Conservation (phyloP, 164 flowering plant species). For the Vitis riparia region DNA sequence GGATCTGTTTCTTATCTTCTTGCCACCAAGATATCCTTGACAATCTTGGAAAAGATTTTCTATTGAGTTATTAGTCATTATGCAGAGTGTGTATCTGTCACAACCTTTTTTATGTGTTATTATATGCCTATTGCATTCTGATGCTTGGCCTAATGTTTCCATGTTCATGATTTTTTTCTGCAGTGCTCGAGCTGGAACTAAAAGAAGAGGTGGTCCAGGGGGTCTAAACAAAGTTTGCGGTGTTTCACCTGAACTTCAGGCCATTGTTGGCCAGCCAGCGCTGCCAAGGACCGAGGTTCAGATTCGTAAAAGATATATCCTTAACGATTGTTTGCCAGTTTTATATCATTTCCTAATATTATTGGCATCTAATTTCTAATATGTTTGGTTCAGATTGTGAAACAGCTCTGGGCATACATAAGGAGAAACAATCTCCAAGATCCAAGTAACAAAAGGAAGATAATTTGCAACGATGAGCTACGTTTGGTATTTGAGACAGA, state of each 20-base stretch:
- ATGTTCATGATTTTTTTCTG: slow-evolving; percentile 11
- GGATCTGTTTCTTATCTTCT: too few species aligned
- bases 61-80: too few species aligned
- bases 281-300: slow-evolving; percentile 90
- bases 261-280: slow-evolving; percentile 81
- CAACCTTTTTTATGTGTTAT: too few species aligned
- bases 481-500: slow-evolving; percentile 90
- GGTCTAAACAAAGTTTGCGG: slow-evolving; percentile 92
- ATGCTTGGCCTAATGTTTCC: not conserved
- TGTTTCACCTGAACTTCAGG: slow-evolving; percentile 89
- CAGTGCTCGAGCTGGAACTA: slow-evolving; percentile 64
- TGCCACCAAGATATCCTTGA: too few species aligned
- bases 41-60: too few species aligned
- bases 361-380: not conserved
- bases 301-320: not conserved
- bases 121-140: too few species aligned
- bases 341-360: not conserved
- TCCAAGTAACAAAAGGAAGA: slow-evolving; percentile 94
- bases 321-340: not conserved
- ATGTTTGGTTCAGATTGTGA: slow-evolving; percentile 70
- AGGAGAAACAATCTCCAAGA: slow-evolving; percentile 93
- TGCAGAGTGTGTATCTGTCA: too few species aligned
- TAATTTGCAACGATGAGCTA: slow-evolving; percentile 84
- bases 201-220: slow-evolving; percentile 95
- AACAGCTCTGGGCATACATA: slow-evolving; percentile 97